Base-by-base conservation (phyloP, 805 yeast species). In the Saccharomyces paradoxus region DNA sequence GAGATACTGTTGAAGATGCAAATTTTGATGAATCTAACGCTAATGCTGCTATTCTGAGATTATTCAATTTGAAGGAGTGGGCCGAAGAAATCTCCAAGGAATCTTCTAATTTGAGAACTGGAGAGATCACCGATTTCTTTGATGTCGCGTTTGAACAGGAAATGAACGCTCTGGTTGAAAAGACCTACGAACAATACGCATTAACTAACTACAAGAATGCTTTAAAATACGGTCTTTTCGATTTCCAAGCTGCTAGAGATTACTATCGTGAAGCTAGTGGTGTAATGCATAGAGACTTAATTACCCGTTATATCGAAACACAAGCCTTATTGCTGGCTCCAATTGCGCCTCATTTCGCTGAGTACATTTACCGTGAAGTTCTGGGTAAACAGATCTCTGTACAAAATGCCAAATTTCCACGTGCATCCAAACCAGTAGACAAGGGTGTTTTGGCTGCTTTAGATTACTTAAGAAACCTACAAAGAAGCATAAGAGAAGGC, bases 1-100 rank as follows among this genome's bases (percentile, higher is more conserved):
- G 99, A 77, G 99, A 94, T 71, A 78, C 94, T 47, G 83, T 90
- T 62, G 99, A 94, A 75, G 99, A 94, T 73, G 99, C 99, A 52
- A 94, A 94, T 77, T 88, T 94, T 68, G 99, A 94, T 67, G 99
- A 94, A 75, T 76, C 89, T 57, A 91, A 85, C 67, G 99, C 99
- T 53, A 94, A 94, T 67, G 97, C 99, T 49, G 97, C 98, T 27
- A 91, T 94, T 70, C 81, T 94, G 71, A 87, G 99, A 76, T 80
- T 94, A 70, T 87, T 81, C 71, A 92, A 89, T 53, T 79, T 92
- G 72, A 92, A 89, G 71, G 98, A 91, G 73, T 94, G 99, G 99
- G 81, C 87, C 69, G 97, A 91, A 71, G 94, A 87, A 55, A 75
- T 82, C 53, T 73, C 84, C 44, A 77, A 76, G 59, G 74, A 76